Evolutionary conservation across 2,329 filamentous ascomycete genomes (phyloP), one percentile per base, ranked within the genome.

Genomic region (Alternaria sp.): DNA sequence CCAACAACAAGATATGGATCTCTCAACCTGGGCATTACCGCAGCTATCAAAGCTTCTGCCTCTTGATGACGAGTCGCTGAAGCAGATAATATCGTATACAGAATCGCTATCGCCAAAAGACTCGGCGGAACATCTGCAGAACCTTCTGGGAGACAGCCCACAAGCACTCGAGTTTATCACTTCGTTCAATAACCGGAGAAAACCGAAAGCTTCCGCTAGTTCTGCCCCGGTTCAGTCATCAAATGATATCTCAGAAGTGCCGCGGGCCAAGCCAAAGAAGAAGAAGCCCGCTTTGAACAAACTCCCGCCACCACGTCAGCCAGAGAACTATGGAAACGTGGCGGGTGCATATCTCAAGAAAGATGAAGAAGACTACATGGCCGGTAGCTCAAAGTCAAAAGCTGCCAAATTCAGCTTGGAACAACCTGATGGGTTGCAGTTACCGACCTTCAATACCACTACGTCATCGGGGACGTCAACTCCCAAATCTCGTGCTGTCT

Each of bases 71-170:
- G 89, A 92, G 12, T 93, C 94, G 41, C 84, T 98, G 32, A 87
- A 89, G 73, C 92, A 98, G 75, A 86, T 97, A 44, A 84, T 98
- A 67, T 88, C 92, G 49, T 97, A 97, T 77, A 89, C 92, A 3
- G 83, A 87, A 36, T 90, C 89, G 0, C 85, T 98, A 9, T 89
- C 93, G 20, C 93, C 91, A 74, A 81, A 88, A 53, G 91, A 90
- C 65, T 92, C 92, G 14, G 93, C 89, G 52, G 89, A 93, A 43
- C 93, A 98, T 78, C 90, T 99, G 63, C 91, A 89, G 77, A 93
- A 95, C 74, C 83, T 99, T 54, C 86, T 99, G 0, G 95, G 94
- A 51, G 93, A 97, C 77, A 93, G 92, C 7, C 87, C 93, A 2
- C 89, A 91, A 69, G 86, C 87, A 2, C 78, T 92, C 53, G 89